A percentile compares a stretch with the other conserved stretches of the same genome.
phyloP scores from a whole-genome alignment of 306 rosid genomes.

The Arachis stenosperma region DNA sequence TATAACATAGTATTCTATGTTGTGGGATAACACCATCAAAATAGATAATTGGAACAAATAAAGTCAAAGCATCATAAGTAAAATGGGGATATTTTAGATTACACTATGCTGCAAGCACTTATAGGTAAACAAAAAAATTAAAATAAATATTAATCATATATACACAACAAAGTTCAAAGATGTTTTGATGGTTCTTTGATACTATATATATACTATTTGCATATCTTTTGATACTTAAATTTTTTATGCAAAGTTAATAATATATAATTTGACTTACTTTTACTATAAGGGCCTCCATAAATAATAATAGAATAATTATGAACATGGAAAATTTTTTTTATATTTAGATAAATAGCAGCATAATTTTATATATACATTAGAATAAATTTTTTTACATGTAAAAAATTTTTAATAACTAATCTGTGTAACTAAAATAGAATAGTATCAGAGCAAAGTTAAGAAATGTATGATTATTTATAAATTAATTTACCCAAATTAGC shows the following conservation, averaged over 20 bases:
- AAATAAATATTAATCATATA: too few species aligned
- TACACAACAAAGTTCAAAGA: too few species aligned
- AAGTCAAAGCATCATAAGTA: conserved; percentile 61
- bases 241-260: too few species aligned
- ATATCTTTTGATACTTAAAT: too few species aligned
- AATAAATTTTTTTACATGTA: too few species aligned
- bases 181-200: too few species aligned
- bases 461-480: too few species aligned
- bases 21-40: conserved; percentile 49
- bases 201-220: too few species aligned
- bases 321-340: conserved; percentile 46
- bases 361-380: conserved; percentile 34
- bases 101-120: conserved; percentile 71
- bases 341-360: conserved; percentile 53
- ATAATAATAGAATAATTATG: conserved; percentile 54
- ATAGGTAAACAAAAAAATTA: background rate
- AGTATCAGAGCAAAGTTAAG: too few species aligned
- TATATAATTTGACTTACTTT: conserved; percentile 45
- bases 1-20: conserved; percentile 48
- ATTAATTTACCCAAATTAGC: too few species aligned
- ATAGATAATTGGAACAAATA: conserved; percentile 68
- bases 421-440: too few species aligned
- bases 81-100: conserved; percentile 67
- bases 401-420: too few species aligned
- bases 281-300: conserved; percentile 67